phyloP scores from a whole-genome alignment of 2,329 filamentous ascomycete genomes.

The Monilinia polystroma region DNA sequence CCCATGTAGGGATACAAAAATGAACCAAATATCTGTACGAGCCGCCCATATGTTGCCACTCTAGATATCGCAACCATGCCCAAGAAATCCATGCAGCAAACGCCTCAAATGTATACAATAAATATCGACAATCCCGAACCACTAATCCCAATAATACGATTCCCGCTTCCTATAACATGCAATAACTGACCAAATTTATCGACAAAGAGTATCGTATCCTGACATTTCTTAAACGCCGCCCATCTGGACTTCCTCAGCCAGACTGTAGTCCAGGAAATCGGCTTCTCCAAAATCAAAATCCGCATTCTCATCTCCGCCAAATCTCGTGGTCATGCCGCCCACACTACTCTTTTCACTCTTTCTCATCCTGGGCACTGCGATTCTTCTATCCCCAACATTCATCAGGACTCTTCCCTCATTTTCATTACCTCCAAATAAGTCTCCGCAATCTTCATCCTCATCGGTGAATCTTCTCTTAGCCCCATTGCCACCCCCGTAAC shows the following conservation, averaged over 20 bases:
- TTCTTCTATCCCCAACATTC: constrained; percentile 34
- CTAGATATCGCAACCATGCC: neutral
- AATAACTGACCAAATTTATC: neutral
- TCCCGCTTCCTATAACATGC: constrained; percentile 3
- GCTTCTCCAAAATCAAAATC: constrained; percentile 64
- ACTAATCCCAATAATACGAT: neutral
- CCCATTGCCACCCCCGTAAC: constrained; percentile 12
- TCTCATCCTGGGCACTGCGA: constrained; percentile 31
- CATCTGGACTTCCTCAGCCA: constrained; percentile 38
- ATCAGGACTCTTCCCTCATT: constrained; percentile 15
- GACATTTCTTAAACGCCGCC: constrained; percentile 31
- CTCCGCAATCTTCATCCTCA: constrained; percentile 32
- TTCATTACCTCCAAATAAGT: constrained; percentile 8
- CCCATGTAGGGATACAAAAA: neutral
- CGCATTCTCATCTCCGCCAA: constrained; percentile 48
- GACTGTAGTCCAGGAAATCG: constrained; percentile 55
- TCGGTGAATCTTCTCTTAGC: constrained; percentile 36
- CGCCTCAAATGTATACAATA: constrained; percentile 9
- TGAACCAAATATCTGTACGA: neutral
- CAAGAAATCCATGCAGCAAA: neutral
- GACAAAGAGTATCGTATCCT: neutral
- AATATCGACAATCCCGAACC: neutral
- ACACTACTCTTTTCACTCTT: constrained; percentile 32
- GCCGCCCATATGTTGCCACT: neutral
- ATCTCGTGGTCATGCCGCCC: constrained; percentile 27